Percentiles rank a stretch among this genome's conserved stretches.
Evolutionary conservation across 2,329 filamentous ascomycete species (phyloP).

Genomic region (Monosporascus sp.): DNA sequence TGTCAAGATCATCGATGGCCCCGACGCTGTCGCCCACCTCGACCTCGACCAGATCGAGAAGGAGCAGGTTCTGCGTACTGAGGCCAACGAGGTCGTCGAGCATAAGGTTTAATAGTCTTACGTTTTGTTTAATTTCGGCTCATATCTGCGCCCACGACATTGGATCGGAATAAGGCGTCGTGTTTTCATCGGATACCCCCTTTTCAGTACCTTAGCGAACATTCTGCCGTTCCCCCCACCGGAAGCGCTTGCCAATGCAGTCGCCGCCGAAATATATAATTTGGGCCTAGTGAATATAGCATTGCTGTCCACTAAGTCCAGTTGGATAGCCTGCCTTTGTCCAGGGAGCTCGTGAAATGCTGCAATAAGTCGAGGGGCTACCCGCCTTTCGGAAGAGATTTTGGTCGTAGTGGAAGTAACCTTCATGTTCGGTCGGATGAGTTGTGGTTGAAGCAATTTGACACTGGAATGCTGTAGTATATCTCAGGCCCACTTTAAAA

Average conservation of each 20-base stretch:
- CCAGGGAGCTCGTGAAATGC: no score
- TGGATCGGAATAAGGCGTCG: background rate
- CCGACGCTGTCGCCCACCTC: constrained; percentile 46
- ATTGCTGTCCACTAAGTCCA: background rate
- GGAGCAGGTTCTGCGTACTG: constrained; percentile 25
- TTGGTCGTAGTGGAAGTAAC: no score
- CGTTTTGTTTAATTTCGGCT: background rate
- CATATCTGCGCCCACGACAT: background rate
- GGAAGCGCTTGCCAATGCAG: no score
- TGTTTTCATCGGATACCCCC: background rate
- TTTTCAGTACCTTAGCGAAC: background rate
- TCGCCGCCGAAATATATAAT: background rate
- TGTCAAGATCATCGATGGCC: constrained; percentile 62
- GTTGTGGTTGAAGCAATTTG: no score
- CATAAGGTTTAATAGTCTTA: constrained; percentile 15
- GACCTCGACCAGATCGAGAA: constrained; percentile 42
- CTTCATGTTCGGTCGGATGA: no score
- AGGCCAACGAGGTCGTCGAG: constrained; percentile 22
- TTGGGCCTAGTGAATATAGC: background rate
- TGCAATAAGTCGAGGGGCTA: no score
- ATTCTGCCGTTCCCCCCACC: background rate
- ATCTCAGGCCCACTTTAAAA: background rate
- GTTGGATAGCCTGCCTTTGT: background rate
- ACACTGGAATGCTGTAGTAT: no score
- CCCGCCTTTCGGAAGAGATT: no score